Evolutionary conservation across 2,329 filamentous ascomycete genomes (phyloP).

Genomic region (Colletotrichum sp.): DNA sequence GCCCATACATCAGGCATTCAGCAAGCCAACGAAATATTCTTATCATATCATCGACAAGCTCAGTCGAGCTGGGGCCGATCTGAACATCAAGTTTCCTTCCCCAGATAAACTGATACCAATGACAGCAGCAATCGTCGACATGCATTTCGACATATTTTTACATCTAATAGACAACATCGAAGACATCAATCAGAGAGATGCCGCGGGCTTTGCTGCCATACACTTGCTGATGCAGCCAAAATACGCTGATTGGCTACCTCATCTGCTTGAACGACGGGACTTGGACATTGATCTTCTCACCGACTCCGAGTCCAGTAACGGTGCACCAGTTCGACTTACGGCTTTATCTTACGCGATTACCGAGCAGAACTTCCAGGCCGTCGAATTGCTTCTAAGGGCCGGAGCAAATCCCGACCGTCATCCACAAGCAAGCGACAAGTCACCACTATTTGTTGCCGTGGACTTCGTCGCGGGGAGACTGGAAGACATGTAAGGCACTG

Average conservation of each 20-base stretch:
- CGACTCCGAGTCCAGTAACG: not conserved
- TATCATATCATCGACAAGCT: not conserved
- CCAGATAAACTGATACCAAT: not conserved
- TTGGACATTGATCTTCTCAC: conserved; percentile 6
- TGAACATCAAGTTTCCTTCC: not conserved
- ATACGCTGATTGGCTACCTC: conserved; percentile 11
- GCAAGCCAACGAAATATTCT: not conserved
- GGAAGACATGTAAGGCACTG: not conserved
- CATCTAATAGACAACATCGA: not conserved
- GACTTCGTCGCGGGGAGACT: not conserved
- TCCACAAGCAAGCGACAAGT: not conserved
- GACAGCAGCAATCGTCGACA: conserved; percentile 8
- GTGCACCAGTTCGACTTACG: not conserved
- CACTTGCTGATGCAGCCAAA: conserved; percentile 22
- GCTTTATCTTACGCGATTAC: conserved; percentile 24
- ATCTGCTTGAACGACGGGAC: not conserved
- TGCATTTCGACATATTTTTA: conserved; percentile 21
- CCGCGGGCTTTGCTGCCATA: conserved; percentile 16
- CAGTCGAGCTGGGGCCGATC: not conserved
- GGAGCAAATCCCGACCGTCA: conserved; percentile 24
- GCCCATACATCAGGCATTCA: conserved; percentile 3
- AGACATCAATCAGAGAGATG: conserved; percentile 18
- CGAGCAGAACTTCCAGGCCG: conserved; percentile 15
- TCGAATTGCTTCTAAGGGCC: conserved; percentile 22
- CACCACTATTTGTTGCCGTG: conserved; percentile 7